These are phyloP conservation scores for Nemania bipapillata DNA, from an alignment of 2,329 filamentous ascomycete genomes.

Conservation along the genomic window DNA sequence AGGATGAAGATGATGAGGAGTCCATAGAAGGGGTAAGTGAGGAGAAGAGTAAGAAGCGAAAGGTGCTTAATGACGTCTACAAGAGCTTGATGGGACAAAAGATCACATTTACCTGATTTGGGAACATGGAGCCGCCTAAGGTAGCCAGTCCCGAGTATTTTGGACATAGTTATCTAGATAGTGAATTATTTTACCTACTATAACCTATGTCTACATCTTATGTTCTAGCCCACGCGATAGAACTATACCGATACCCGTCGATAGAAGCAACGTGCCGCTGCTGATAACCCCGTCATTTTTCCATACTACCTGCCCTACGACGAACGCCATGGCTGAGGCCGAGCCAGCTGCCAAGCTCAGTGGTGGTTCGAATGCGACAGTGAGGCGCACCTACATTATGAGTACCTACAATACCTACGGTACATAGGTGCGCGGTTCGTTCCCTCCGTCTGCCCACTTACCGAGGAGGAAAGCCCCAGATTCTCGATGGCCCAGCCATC, in stretches of 20 bases:
- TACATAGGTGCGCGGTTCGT: no score
- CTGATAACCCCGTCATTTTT: neutral
- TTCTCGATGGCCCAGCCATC: neutral
- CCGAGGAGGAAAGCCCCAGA: neutral
- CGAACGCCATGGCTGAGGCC: constrained; percentile 1
- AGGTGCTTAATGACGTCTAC: constrained; percentile 83
- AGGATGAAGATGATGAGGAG: constrained; percentile 61
- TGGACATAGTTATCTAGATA: neutral
- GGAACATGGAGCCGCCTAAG: neutral
- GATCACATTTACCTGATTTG: constrained; percentile 66
- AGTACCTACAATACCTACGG: no score
- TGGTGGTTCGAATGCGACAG: neutral
- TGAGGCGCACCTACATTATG: neutral
- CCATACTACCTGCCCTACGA: neutral
- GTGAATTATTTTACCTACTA: neutral
- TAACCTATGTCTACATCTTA: no score
- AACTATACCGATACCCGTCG: neutral
- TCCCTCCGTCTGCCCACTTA: neutral
- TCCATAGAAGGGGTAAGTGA: constrained; percentile 54
- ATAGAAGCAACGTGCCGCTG: neutral
- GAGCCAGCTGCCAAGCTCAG: neutral
- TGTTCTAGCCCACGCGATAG: no score
- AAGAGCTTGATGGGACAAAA: constrained; percentile 77
- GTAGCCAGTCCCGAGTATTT: neutral
- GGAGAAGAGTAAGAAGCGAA: constrained; percentile 74